Percentiles rank a stretch among this genome's conserved stretches.
Evolutionary conservation across 192 early-diverging fungal species (phyloP).

Genomic region (Coemansia aciculifera): DNA sequence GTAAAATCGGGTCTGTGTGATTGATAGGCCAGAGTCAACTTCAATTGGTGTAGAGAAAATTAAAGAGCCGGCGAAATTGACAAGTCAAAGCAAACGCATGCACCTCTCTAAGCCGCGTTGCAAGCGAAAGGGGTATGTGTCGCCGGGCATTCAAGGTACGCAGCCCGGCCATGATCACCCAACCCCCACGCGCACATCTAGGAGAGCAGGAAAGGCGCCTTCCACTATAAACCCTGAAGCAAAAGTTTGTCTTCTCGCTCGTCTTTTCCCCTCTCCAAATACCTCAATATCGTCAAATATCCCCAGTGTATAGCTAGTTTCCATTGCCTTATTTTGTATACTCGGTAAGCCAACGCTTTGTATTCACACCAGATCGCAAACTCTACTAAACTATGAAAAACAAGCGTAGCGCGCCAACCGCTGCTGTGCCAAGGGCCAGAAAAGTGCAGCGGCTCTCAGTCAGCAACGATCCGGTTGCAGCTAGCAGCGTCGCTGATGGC

Average conservation of each 20-base stretch:
- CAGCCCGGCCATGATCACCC: neutral
- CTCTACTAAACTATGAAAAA: too few relatives aligned
- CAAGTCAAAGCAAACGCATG: neutral
- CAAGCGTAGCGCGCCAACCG: too few relatives aligned
- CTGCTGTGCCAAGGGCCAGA: too few relatives aligned
- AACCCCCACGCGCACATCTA: neutral
- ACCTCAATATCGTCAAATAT: neutral
- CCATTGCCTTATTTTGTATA: neutral
- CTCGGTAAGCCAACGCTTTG: neutral
- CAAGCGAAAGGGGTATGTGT: neutral
- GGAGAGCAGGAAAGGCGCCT: neutral
- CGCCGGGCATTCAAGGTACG: neutral
- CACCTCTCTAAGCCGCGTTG: neutral
- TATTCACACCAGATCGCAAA: too few relatives aligned
- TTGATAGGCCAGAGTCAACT: neutral
- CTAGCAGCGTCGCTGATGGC: too few relatives aligned
- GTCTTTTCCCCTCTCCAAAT: neutral
- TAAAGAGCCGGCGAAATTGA: neutral
- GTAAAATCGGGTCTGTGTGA: neutral
- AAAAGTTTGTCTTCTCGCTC: neutral
- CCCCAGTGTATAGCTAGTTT: neutral
- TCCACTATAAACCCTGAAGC: neutral
- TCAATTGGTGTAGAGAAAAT: neutral
- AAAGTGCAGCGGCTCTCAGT: too few relatives aligned
- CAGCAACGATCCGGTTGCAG: too few relatives aligned